phyloP scores from a whole-genome alignment of 805 yeast genomes.

The Barnettozyma salicaria region DNA sequence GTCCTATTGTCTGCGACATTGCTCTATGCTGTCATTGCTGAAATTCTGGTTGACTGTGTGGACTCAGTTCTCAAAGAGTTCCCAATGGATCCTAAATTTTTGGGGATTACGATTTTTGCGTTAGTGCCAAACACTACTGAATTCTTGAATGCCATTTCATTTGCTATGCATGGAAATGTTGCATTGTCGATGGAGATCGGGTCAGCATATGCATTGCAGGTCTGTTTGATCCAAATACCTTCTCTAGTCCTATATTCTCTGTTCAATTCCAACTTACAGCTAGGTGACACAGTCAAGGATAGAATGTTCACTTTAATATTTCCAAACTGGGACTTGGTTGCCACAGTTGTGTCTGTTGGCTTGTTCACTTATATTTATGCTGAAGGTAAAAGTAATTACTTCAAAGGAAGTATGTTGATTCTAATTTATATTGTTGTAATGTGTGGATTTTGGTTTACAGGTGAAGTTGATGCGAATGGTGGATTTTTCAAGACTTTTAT shows the following conservation, averaged over 20 bases:
- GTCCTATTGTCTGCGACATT: conserved; percentile 81
- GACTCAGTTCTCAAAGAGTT: conserved; percentile 73
- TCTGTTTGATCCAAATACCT: conserved; percentile 89
- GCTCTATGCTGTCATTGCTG: conserved; percentile 89
- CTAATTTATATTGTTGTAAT: conserved; percentile 70
- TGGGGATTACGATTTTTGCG: conserved; percentile 93
- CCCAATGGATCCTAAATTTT: conserved; percentile 84
- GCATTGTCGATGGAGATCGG: conserved; percentile 98
- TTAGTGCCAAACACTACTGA: conserved; percentile 96
- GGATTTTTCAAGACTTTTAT: conserved; percentile 5
- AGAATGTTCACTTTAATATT: conserved; percentile 74
- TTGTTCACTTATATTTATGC: conserved; percentile 91
- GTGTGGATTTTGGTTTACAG: conserved; percentile 70
- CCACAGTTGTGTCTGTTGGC: conserved; percentile 77
- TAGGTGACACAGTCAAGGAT: conserved; percentile 28
- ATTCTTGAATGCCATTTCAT: conserved; percentile 92
- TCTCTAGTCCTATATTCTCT: conserved; percentile 77
- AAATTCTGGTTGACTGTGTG: conserved; percentile 88
- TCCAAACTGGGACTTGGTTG: conserved; percentile 93
- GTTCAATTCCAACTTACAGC: conserved; percentile 35
- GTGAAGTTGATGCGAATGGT: conserved; percentile 21
- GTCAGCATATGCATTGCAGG: conserved; percentile 94
- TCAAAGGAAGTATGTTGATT: conserved; percentile 86
- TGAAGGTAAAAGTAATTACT: conserved; percentile 93
- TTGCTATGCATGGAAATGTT: conserved; percentile 93